phyloP scores from a whole-genome alignment of 345 rosid genomes.

The Lumnitzera littorea region DNA sequence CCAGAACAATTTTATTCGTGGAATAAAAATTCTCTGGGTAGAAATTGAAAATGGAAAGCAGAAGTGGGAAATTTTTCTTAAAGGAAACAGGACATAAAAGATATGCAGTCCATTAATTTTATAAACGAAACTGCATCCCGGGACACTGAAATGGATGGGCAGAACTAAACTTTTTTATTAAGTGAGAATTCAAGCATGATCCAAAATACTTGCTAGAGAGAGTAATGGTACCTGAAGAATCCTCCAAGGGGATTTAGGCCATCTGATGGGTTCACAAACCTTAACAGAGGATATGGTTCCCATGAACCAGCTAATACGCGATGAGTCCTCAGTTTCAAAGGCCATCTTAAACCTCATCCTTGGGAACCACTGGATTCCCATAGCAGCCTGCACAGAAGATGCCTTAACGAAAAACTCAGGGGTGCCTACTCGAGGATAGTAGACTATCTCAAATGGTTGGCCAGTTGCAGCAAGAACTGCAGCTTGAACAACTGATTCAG shows the following conservation, averaged over 20 bases:
- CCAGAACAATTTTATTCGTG: too few species aligned
- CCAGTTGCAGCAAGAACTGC: slow-evolving; percentile 56
- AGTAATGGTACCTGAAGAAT: slow-evolving; percentile 69
- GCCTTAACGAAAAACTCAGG: slow-evolving; percentile 85
- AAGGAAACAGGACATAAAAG: too few species aligned
- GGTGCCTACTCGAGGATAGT: slow-evolving; percentile 71
- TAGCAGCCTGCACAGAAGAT: slow-evolving; percentile 47
- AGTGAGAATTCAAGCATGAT: too few species aligned
- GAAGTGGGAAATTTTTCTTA: too few species aligned
- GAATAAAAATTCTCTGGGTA: too few species aligned
- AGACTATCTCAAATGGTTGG: slow-evolving; percentile 67
- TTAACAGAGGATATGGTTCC: slow-evolving; percentile 87
- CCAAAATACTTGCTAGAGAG: neutral
- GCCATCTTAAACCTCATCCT: slow-evolving; percentile 99
- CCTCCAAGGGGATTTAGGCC: slow-evolving; percentile 95
- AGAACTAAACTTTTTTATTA: too few species aligned
- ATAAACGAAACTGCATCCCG: too few species aligned
- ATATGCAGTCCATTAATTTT: too few species aligned
- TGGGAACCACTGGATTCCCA: slow-evolving; percentile 72
- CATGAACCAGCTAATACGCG: slow-evolving; percentile 93
- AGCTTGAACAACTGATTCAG: slow-evolving; percentile 71
- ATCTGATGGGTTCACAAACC: slow-evolving; percentile 71
- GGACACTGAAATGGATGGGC: too few species aligned
- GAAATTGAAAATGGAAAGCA: too few species aligned
- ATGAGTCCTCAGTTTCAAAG: slow-evolving; percentile 88